Evolutionary conservation across 805 yeast genomes (phyloP).

Genomic region (Schizosaccharomyces cryophilus): DNA sequence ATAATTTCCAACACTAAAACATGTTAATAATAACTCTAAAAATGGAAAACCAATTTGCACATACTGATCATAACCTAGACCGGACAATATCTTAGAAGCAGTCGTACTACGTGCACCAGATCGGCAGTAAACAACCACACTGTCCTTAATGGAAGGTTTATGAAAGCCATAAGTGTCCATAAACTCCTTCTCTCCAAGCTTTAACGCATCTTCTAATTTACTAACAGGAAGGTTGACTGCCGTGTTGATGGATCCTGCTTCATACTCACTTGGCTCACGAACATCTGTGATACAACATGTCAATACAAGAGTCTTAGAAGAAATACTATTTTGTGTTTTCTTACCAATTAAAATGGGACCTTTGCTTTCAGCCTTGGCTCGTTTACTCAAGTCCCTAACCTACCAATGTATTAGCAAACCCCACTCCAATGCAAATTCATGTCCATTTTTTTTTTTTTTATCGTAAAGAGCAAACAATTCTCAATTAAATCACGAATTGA

Average conservation of each 20-base stretch:
- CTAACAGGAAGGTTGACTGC: conserved; percentile 76
- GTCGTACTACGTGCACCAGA: conserved; percentile 81
- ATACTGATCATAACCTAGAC: conserved; percentile 40
- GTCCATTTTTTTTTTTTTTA: no score
- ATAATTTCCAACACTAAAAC: conserved; percentile 44
- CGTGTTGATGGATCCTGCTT: conserved; percentile 50
- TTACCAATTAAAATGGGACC: background rate
- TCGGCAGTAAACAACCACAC: conserved; percentile 69
- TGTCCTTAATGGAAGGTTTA: conserved; percentile 49
- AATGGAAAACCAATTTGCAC: conserved; percentile 19
- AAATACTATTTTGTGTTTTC: background rate
- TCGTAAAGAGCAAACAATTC: no score
- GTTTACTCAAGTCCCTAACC: background rate
- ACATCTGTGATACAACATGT: conserved; percentile 27
- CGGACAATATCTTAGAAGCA: conserved; percentile 74
- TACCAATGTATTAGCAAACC: background rate
- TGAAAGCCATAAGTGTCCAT: conserved; percentile 54
- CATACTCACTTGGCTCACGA: conserved; percentile 67
- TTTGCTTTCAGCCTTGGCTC: background rate
- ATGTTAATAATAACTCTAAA: background rate
- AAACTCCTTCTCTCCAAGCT: conserved; percentile 55
- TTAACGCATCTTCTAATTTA: conserved; percentile 78
- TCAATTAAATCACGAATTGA: no score
- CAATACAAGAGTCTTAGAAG: background rate
- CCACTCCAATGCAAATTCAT: no score